Percentiles rank a stretch among this genome's conserved stretches.
phyloP scores from a whole-genome alignment of 345 rosid genomes.

The Reutealis trisperma region DNA sequence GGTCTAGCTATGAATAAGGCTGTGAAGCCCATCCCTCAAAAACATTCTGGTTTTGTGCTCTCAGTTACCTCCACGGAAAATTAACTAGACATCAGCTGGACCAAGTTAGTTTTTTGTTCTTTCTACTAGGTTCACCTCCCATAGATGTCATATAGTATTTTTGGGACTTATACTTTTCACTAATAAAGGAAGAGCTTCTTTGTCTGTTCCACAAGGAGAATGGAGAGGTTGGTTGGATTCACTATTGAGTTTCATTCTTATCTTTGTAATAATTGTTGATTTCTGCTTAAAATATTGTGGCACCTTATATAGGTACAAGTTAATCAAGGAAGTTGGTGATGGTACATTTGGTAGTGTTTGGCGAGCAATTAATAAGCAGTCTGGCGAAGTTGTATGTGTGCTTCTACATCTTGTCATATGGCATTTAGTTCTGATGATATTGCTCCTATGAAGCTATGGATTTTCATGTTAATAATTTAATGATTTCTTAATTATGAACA shows the following conservation, averaged over 20 bases:
- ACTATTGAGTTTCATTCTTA: constrained; percentile 1
- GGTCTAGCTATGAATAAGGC: constrained; percentile 49
- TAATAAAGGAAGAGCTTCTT: constrained; percentile 53
- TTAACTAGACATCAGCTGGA: constrained; percentile 42
- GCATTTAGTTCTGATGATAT: neutral
- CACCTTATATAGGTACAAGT: constrained; percentile 56
- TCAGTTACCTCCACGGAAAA: constrained; percentile 26
- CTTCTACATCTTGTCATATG: neutral
- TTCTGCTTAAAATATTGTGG: neutral
- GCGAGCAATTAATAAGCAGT: constrained; percentile 73
- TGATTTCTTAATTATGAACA: constrained; percentile 22
- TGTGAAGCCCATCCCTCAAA: constrained; percentile 34
- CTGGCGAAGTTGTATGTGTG: constrained; percentile 84
- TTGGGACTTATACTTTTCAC: constrained; percentile 30
- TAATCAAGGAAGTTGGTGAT: constrained; percentile 90
- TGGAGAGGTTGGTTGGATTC: constrained; percentile 71
- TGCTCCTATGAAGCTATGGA: neutral
- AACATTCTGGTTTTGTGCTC: constrained; percentile 30
- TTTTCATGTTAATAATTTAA: neutral
- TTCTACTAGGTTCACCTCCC: constrained; percentile 33
- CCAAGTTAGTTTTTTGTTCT: constrained; percentile 25
- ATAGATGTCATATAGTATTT: constrained; percentile 44
- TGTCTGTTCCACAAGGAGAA: constrained; percentile 39
- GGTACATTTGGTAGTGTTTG: constrained; percentile 97
- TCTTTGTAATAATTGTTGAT: neutral